These are phyloP conservation scores for Xylaria nigripes DNA, from an alignment of 495 filamentous ascomycete genomes.

Conservation along the genomic window DNA sequence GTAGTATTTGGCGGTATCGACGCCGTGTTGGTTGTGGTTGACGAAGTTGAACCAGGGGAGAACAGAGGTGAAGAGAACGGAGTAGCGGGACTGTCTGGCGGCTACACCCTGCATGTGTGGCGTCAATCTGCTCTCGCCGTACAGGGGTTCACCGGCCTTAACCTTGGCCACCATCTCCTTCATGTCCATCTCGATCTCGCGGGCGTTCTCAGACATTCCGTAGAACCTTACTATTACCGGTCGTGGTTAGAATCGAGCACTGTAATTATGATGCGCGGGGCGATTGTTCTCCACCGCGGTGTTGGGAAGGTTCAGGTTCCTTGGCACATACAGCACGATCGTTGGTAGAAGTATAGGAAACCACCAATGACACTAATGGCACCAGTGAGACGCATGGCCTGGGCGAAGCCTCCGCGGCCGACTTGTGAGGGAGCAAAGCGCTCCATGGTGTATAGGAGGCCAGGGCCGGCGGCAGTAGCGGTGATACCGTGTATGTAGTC, in stretches of 20 bases:
- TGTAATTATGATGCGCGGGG: neutral
- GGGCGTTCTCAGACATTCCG: slow-evolving; percentile 81
- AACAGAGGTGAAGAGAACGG: slow-evolving; percentile 69
- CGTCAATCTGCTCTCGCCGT: slow-evolving; percentile 67
- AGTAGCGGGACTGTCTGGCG: slow-evolving; percentile 84
- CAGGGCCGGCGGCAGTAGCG: slow-evolving; percentile 59
- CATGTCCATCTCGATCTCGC: slow-evolving; percentile 95
- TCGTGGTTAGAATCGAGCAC: neutral
- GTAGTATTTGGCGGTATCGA: slow-evolving; percentile 98
- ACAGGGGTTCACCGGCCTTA: slow-evolving; percentile 84
- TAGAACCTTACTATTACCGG: slow-evolving; percentile 70
- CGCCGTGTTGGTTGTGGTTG: slow-evolving; percentile 93
- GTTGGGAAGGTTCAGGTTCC: neutral
- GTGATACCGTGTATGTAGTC: slow-evolving; percentile 69
- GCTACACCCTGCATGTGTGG: slow-evolving; percentile 92
- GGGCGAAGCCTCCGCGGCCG: slow-evolving; percentile 68
- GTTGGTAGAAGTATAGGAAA: slow-evolving; percentile 71
- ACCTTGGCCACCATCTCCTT: slow-evolving; percentile 93
- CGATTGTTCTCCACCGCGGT: neutral
- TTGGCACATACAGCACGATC: slow-evolving; percentile 47
- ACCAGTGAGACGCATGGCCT: slow-evolving; percentile 69
- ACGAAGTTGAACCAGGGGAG: slow-evolving; percentile 97
- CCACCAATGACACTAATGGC: slow-evolving; percentile 65
- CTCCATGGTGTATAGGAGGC: slow-evolving; percentile 69
- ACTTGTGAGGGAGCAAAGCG: slow-evolving; percentile 71